Evolutionary conservation across 345 rosid genomes (phyloP).

Genomic region (Hevea brasiliensis): DNA sequence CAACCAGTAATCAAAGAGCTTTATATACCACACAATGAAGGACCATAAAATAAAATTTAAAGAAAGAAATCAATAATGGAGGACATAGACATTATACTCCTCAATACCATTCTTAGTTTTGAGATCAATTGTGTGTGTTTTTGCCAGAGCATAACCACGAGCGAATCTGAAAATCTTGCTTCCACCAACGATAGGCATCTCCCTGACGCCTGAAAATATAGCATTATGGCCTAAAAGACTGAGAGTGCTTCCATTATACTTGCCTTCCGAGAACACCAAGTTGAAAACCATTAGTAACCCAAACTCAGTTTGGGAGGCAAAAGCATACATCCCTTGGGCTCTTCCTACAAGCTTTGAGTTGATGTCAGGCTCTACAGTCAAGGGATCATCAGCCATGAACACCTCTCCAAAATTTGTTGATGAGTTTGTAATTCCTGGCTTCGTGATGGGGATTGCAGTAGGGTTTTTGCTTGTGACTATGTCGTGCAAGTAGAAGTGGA

Average conservation of each 20-base stretch:
- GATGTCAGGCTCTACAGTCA: constrained; percentile 22
- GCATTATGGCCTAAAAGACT: constrained; percentile 24
- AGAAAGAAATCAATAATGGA: constrained; percentile 30
- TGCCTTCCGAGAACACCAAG: constrained; percentile 26
- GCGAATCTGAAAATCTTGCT: constrained; percentile 32
- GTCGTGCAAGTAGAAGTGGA: no score
- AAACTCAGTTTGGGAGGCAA: constrained; percentile 14
- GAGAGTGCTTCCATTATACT: constrained; percentile 33
- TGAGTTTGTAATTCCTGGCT: constrained; percentile 16
- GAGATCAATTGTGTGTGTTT: constrained; percentile 7
- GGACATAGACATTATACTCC: constrained; percentile 24
- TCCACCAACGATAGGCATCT: constrained; percentile 35
- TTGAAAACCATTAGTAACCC: constrained; percentile 22
- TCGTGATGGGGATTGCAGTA: constrained; percentile 32
- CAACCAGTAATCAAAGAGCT: no score
- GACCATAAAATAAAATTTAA: no score
- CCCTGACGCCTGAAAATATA: constrained; percentile 14
- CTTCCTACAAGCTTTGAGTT: constrained; percentile 29
- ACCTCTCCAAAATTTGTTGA: not conserved
- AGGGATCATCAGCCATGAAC: constrained; percentile 22
- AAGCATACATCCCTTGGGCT: constrained; percentile 27
- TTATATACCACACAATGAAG: no score
- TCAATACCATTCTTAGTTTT: constrained; percentile 10
- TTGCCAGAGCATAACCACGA: no score
- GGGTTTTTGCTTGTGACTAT: constrained; percentile 26